phyloP scores from a whole-genome alignment of 768 basidiomycete species.

The Tylopilus felleus region DNA sequence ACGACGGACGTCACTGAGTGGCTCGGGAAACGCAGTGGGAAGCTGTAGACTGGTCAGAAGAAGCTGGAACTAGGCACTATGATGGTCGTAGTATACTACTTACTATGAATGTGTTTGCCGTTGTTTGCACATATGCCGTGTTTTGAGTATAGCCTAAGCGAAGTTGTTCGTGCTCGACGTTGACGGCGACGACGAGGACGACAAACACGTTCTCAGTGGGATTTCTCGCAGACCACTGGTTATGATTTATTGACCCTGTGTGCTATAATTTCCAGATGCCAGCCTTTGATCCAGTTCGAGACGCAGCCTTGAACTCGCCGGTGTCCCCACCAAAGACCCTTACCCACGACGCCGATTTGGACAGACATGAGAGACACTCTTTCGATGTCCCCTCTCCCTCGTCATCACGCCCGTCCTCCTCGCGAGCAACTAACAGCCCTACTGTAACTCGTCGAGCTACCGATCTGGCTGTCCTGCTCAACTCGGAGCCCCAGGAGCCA shows the following conservation, averaged over 20 bases:
- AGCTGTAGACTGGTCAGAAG: neutral
- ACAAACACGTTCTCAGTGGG: conserved; percentile 5
- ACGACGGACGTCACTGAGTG: conserved; percentile 53
- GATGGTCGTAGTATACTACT: too few species aligned
- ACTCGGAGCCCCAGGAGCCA: conserved; percentile 49
- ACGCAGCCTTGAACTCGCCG: conserved; percentile 81
- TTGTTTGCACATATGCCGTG: neutral
- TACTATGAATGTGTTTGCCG: neutral
- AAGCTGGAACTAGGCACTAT: neutral
- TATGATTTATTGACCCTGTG: conserved; percentile 14
- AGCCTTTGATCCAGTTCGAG: conserved; percentile 82
- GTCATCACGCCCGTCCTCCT: conserved; percentile 35
- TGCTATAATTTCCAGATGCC: conserved; percentile 20
- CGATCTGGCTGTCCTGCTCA: conserved; percentile 74
- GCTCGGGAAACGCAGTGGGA: conserved; percentile 33
- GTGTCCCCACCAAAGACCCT: conserved; percentile 45
- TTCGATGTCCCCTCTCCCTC: conserved; percentile 37
- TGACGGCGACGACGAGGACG: conserved; percentile 13
- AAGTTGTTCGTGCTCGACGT: neutral
- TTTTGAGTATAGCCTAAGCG: neutral
- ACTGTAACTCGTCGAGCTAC: conserved; percentile 61
- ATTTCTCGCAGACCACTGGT: conserved; percentile 1
- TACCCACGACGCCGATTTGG: conserved; percentile 24
- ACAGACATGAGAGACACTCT: conserved; percentile 26
- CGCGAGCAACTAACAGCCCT: conserved; percentile 41